A percentile compares a stretch with the other conserved stretches of the same genome.
Conservation (phyloP, 1,139 yeast species). For the Saccharomycopsis crataegensis region DNA sequence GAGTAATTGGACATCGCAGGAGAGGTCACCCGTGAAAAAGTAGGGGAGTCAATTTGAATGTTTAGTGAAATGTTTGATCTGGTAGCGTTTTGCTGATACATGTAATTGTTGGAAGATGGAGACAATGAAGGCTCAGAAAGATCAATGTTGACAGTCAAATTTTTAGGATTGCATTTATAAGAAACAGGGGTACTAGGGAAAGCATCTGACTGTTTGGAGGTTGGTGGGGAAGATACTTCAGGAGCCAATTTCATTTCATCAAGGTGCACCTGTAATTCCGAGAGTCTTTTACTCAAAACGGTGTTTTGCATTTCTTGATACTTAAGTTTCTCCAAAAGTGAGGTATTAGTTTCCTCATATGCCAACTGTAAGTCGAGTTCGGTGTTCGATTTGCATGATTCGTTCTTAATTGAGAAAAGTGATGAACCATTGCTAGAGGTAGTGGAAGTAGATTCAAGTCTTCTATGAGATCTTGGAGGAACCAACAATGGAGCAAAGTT, state of each 20-base stretch:
- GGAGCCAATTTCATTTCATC: no score
- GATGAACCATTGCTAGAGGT: background rate
- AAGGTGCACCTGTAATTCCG: no score
- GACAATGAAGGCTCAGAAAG: conserved; percentile 16
- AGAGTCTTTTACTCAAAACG: background rate
- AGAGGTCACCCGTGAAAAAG: no score
- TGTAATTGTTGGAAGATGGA: background rate
- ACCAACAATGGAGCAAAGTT: background rate
- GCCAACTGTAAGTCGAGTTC: conserved; percentile 6
- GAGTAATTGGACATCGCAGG: no score
- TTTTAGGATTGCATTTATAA: no score
- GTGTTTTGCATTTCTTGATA: conserved; percentile 12
- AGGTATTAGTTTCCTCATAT: conserved; percentile 15
- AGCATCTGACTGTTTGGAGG: no score
- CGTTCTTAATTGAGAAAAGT: conserved; percentile 1
- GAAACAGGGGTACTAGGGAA: no score
- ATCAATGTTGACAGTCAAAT: conserved; percentile 7
- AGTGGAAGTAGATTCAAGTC: background rate
- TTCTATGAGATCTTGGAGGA: conserved; percentile 1
- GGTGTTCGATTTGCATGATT: background rate
- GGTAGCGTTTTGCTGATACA: no score
- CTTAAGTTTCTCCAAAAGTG: conserved; percentile 12
- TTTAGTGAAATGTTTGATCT: background rate
- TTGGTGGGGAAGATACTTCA: no score
- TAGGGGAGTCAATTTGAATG: background rate